phyloP scores from a whole-genome alignment of 768 basidiomycete species.

The Leccinum subtestaceum region DNA sequence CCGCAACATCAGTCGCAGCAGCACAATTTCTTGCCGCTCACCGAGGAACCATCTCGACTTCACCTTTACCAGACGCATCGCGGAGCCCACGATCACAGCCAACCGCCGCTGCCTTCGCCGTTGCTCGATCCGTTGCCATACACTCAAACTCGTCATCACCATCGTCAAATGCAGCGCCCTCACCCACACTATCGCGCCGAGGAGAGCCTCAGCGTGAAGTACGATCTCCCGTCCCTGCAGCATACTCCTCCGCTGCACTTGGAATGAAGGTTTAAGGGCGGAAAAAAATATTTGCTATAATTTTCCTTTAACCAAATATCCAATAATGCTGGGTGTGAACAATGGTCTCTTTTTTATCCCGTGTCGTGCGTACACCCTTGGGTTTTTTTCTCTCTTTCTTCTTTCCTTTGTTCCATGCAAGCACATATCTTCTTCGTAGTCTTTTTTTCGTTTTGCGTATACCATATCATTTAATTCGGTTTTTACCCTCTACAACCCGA shows the following conservation, averaged over 20 bases:
- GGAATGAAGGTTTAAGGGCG: constrained; percentile 44
- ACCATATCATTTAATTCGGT: constrained; percentile 24
- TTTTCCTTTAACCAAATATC: constrained; percentile 24
- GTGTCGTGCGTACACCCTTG: constrained; percentile 3
- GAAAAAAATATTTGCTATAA: constrained; percentile 13
- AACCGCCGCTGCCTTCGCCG: constrained; percentile 28
- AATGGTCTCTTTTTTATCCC: constrained; percentile 16
- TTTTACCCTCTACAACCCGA: constrained; percentile 6
- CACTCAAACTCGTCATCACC: constrained; percentile 31
- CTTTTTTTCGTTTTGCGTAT: constrained; percentile 11
- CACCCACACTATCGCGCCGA: constrained; percentile 37
- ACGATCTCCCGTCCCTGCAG: constrained; percentile 42
- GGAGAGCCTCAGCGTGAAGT: constrained; percentile 39
- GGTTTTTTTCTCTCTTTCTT: not conserved
- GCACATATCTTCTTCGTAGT: constrained; percentile 13
- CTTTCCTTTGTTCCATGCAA: constrained; percentile 6
- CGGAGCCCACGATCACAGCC: constrained; percentile 33
- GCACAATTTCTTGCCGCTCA: constrained; percentile 25
- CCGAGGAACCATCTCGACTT: constrained; percentile 31
- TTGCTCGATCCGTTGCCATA: constrained; percentile 32
- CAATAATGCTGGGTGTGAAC: constrained; percentile 28
- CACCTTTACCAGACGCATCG: constrained; percentile 36
- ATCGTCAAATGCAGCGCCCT: constrained; percentile 32
- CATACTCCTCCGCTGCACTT: constrained; percentile 45
- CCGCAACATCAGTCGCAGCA: constrained; percentile 29